Base-by-base conservation (phyloP, 2,329 filamentous ascomycete genomes). In the Sporothrix dimorphospora region DNA sequence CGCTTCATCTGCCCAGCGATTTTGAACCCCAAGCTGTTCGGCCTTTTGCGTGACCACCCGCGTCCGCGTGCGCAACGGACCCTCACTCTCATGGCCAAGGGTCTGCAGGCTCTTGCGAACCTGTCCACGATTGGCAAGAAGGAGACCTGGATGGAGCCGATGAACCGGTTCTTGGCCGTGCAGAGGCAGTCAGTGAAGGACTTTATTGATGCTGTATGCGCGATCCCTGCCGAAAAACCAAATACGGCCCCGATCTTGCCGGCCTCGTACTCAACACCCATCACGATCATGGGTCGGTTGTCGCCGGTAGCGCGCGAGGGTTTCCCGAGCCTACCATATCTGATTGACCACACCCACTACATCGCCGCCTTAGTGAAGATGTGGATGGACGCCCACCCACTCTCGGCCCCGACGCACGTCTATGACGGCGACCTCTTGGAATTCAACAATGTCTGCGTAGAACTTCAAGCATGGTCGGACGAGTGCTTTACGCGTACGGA, bases 111-210 rank as follows among this genome's bases (percentile, higher is more conserved):
- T 19, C 86, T 98, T 72, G 94, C 94, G 21, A 98, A 98, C 79
- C 87, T 98, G 81, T 93, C 93, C 1, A 94, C 90, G 0, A 98
- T 98, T 79, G 95, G 95, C 53, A 94, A 92, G 78, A 97, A 97
- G 79, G 95, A 98, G 81, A 90, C 92, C n/a, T 98, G 94, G 94
- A 98, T 98, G 94, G 94, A 97, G 82, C 94, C 94, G 0, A 98
- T 98, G 95, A 98, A 98, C 79, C 88, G 88, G 57, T 98, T 98
- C 77, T 83, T 98, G 49, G 87, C 86, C 9, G 85, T 89, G 1
- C 91, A 97, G 78, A 89, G 94, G 24, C 87, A 91, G 76, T 88
- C 92, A 51, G 94, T 98, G 81, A 97, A 94, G 79, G 88, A 91
- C 63, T 98, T 94, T 77, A 91, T 98, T 73, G 94, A 98, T 79